A percentile compares a stretch with the other conserved stretches of the same genome.
These are phyloP conservation scores for Nadsonia fulvescens DNA, from an alignment of 805 yeast genomes.

Conservation along the genomic window DNA sequence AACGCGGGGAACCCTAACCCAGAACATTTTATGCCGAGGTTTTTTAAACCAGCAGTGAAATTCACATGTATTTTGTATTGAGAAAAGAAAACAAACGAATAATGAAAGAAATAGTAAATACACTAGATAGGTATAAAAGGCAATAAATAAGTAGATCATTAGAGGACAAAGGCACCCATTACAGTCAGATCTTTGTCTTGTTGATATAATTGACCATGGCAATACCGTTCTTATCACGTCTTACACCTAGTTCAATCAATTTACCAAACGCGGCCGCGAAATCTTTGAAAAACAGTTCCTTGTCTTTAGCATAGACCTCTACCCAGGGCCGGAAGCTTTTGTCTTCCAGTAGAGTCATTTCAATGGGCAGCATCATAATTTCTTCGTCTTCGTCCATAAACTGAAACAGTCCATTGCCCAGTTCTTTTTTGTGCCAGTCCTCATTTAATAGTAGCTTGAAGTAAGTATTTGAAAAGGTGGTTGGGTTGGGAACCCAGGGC, in stretches of 20 bases:
- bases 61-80: no score
- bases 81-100: neutral
- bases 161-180: no score
- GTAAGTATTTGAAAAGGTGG: slow-evolving; percentile 57
- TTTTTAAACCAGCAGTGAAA: no score
- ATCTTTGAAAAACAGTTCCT: slow-evolving; percentile 39
- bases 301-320: slow-evolving; percentile 48
- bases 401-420: slow-evolving; percentile 22
- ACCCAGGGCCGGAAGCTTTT: slow-evolving; percentile 42
- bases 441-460: slow-evolving; percentile 36
- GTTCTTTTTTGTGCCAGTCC: slow-evolving; percentile 30
- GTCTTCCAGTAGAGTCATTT: slow-evolving; percentile 50
- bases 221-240: slow-evolving; percentile 26
- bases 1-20: no score
- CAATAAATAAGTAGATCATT: no score
- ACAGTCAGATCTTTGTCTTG: slow-evolving; percentile 8
- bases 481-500: slow-evolving; percentile 78
- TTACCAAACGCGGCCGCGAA: slow-evolving; percentile 53
- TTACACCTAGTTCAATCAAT: slow-evolving; percentile 59
- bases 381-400: slow-evolving; percentile 33
- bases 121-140: no score
- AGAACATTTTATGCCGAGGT: no score
- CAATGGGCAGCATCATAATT: slow-evolving; percentile 80
- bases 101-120: neutral
- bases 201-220: slow-evolving; percentile 17